phyloP scores from a whole-genome alignment of 2,329 filamentous ascomycete species.

The Aspergillus sp. region DNA sequence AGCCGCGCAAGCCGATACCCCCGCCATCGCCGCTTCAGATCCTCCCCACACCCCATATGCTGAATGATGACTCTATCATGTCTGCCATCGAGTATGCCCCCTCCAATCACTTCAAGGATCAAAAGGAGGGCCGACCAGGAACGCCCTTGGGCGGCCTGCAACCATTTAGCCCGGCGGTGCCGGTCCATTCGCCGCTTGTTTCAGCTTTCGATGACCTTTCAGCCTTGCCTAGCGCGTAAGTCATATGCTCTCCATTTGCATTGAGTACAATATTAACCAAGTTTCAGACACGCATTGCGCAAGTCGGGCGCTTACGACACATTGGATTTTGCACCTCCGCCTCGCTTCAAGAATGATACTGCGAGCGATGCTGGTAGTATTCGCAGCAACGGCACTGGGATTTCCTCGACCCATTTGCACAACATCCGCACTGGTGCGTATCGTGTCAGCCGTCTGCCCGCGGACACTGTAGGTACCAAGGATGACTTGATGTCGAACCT shows the following conservation, averaged over 20 bases:
- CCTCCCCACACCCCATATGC: constrained; percentile 80
- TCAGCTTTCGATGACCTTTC: constrained; percentile 85
- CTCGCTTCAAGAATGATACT: constrained; percentile 48
- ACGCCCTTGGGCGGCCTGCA: constrained; percentile 60
- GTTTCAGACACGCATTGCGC: constrained; percentile 47
- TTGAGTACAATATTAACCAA: constrained; percentile 20
- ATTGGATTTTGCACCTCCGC: constrained; percentile 53
- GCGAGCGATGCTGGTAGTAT: constrained; percentile 51
- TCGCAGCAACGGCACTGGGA: constrained; percentile 73
- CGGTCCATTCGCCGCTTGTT: constrained; percentile 74
- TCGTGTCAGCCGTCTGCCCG: constrained; percentile 80
- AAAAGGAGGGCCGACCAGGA: constrained; percentile 66
- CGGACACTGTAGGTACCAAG: constrained; percentile 76
- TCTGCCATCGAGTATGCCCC: constrained; percentile 82
- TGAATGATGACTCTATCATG: constrained; percentile 79
- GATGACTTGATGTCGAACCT: constrained; percentile 65
- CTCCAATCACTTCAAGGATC: constrained; percentile 66
- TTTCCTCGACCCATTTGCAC: constrained; percentile 68
- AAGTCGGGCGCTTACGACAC: constrained; percentile 52
- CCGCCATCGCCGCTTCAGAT: constrained; percentile 73
- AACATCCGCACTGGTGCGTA: constrained; percentile 82
- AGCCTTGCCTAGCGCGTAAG: constrained; percentile 87
- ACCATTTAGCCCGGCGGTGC: constrained; percentile 73
- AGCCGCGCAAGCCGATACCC: constrained; percentile 62
- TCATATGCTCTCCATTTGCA: constrained; percentile 31